Conservation (phyloP, 345 rosid species). For the Citrus medica region DNA sequence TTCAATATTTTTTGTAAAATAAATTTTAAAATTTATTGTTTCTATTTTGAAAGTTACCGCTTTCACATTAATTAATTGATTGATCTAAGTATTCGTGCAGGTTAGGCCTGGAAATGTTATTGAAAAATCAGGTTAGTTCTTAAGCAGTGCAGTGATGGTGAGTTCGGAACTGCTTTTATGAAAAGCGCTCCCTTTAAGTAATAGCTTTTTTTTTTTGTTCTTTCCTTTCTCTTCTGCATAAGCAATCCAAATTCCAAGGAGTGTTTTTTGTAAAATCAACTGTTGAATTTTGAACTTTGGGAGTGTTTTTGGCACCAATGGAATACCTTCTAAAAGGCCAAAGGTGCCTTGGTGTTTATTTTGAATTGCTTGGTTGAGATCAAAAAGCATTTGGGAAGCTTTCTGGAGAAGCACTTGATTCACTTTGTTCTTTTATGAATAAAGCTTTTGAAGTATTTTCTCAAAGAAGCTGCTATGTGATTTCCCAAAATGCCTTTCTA, state of each 20-base stretch:
- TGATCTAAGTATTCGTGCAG: constrained; percentile 35
- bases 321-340: not conserved
- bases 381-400: not conserved
- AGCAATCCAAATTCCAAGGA: not conserved
- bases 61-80: not conserved
- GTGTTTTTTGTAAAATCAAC: not conserved
- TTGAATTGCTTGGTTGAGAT: not conserved
- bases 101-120: constrained; percentile 79
- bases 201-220: not conserved
- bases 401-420: not conserved
- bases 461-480: not conserved
- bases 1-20: not conserved
- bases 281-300: not conserved
- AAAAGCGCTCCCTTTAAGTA: not conserved
- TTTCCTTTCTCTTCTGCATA: too few relatives aligned
- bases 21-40: not conserved
- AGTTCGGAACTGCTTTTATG: not conserved
- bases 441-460: not conserved
- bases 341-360: not conserved
- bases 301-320: not conserved
- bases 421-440: not conserved
- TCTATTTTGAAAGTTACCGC: not conserved
- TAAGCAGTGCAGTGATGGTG: not conserved
- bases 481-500: not conserved
- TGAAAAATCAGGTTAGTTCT: constrained; percentile 66